These are phyloP conservation scores for Podospora didyma DNA, from an alignment of 495 filamentous ascomycete genomes.

Conservation along the genomic window DNA sequence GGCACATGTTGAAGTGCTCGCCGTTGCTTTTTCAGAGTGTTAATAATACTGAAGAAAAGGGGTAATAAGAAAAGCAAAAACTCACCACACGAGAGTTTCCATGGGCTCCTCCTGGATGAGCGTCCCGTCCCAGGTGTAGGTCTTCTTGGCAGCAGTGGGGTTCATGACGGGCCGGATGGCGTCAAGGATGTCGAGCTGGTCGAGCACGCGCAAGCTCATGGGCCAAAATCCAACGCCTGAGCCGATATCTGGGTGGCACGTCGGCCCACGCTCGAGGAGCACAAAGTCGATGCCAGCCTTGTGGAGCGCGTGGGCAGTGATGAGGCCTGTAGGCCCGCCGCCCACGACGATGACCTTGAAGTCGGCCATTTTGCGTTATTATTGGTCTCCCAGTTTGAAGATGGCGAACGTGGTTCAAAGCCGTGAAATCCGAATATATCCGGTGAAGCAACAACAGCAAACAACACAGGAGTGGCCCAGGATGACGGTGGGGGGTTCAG, in stretches of 20 bases:
- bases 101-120: too few relatives aligned
- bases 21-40: neutral
- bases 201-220: constrained; percentile 29
- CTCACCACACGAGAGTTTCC: too few relatives aligned
- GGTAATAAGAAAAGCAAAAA: too few relatives aligned
- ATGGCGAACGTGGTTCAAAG: too few relatives aligned
- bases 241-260: constrained; percentile 36
- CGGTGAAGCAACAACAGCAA: too few relatives aligned
- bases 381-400: too few relatives aligned
- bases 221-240: constrained; percentile 33
- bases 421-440: too few relatives aligned
- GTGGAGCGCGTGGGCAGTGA: constrained; percentile 40
- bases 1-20: constrained; percentile 20
- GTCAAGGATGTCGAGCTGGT: neutral
- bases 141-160: too few relatives aligned
- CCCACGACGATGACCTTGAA: constrained; percentile 52
- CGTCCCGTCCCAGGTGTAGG: too few relatives aligned
- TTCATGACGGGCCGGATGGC: too few relatives aligned
- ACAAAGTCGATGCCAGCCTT: constrained; percentile 43
- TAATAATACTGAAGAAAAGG: neutral
- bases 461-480: too few relatives aligned
- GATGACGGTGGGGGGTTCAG: too few relatives aligned
- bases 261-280: constrained; percentile 38
- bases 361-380: neutral
- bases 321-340: constrained; percentile 44